phyloP scores from a whole-genome alignment of 441 rosid species.

The Cnidoscolus chayamansa region DNA sequence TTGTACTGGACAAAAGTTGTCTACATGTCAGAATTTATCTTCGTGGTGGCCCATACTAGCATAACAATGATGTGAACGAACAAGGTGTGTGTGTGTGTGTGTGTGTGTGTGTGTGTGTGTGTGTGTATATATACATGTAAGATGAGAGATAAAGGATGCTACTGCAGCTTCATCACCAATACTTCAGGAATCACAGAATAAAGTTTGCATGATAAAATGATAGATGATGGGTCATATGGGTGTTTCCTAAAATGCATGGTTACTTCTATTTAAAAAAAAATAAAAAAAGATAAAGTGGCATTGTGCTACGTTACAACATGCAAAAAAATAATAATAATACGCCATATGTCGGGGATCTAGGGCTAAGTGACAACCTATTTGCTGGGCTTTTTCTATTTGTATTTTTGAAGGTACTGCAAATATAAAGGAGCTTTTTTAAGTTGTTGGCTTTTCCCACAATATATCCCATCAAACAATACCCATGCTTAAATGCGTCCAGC shows the following conservation, averaged over 20 bases:
- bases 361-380: neutral
- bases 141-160: neutral
- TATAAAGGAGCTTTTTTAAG: slow-evolving; percentile 15
- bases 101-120: too few species aligned
- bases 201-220: neutral
- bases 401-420: slow-evolving; percentile 14
- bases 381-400: slow-evolving; percentile 17
- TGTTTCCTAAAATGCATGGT: slow-evolving; percentile 1
- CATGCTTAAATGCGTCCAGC: neutral
- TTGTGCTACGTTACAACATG: slow-evolving; percentile 5
- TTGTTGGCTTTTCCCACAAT: slow-evolving; percentile 5
- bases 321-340: neutral
- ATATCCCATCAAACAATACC: neutral
- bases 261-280: neutral
- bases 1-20: slow-evolving; percentile 11
- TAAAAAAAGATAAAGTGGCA: neutral
- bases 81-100: too few species aligned
- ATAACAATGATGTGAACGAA: neutral
- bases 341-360: slow-evolving; percentile 5
- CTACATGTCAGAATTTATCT: neutral
- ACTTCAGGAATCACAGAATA: neutral
- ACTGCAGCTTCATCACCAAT: neutral
- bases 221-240: neutral
- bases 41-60: neutral
- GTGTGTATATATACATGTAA: neutral